Evolutionary conservation across 1,139 yeast species (phyloP).

Genomic region (Yamadazyma friedrichii): DNA sequence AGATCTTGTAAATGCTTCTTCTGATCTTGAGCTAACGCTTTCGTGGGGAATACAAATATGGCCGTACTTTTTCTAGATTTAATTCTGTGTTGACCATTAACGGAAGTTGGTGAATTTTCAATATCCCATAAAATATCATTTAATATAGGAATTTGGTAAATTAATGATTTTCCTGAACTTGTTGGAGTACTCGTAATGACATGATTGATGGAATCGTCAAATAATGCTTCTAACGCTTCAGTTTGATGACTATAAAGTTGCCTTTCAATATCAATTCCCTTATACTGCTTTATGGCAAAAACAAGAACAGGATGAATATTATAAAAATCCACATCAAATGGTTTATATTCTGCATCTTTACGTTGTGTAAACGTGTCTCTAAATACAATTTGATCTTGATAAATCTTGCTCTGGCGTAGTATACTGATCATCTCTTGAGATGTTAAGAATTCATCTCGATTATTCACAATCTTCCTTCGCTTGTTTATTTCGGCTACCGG

Average conservation of each 20-base stretch:
- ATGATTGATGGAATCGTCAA: conserved; percentile 43
- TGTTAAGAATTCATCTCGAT: conserved; percentile 17
- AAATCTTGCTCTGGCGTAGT: conserved; percentile 46
- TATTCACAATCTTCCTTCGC: conserved; percentile 10
- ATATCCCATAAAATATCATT: conserved; percentile 50
- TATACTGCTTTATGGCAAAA: conserved; percentile 49
- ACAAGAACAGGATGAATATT: conserved; percentile 45
- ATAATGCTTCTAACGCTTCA: conserved; percentile 62
- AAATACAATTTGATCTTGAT: conserved; percentile 56
- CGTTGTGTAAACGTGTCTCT: conserved; percentile 25
- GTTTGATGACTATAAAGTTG: conserved; percentile 79
- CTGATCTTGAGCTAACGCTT: conserved; percentile 97
- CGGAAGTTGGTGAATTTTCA: conserved; percentile 14
- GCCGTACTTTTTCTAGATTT: conserved; percentile 50
- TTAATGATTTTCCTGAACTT: conserved; percentile 90
- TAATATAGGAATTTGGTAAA: conserved; percentile 85
- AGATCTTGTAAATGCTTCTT: conserved; percentile 69
- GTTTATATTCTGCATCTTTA: conserved; percentile 18
- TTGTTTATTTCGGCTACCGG: conserved; percentile 26
- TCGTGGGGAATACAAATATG: conserved; percentile 90
- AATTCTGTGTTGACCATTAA: conserved; percentile 6
- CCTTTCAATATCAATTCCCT: conserved; percentile 42
- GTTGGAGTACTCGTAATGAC: conserved; percentile 91
- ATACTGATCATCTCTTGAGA: conserved; percentile 42
- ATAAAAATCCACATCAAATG: conserved; percentile 31